Evolutionary conservation across 2,329 filamentous ascomycete species (phyloP), one percentile per base, ranked within the genome.

Genomic region (Madurella fahalii): DNA sequence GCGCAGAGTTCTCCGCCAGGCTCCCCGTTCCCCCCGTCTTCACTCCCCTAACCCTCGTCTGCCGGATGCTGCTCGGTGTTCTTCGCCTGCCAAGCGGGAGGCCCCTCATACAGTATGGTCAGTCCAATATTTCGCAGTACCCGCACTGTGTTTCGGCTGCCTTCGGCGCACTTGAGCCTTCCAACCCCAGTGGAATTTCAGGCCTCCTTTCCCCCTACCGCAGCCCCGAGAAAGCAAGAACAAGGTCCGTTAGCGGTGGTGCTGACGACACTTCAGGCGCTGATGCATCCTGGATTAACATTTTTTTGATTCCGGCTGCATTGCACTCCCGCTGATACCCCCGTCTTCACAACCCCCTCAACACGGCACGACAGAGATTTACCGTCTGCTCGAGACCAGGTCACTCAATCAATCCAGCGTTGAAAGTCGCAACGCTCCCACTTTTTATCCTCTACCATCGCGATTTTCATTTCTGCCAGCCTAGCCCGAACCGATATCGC

Each of bases 401-500:
- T 53, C 55, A 58, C 46, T 62, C 61, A 63, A 61, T 61, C 59
- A 57, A 58, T 46, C 47, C 50, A 58, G 58, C 47, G 58, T 60
- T 47, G 50, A 60, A 59, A 58, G 53, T 67, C 61, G 44, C 61
- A 65, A 47, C 58, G 50, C 54, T 51, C 39, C 12, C 58, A 47
- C 40, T 60, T 75, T 73, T 56, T 68, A 74, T 74, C 72, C 40
- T 54, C 51, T 56, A 51, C 62, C 57, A 53, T 49, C 48, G 56
- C 9, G 37, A 56, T 46, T 63, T 62, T 53, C 69, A 68, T 71
- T 70, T 72, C 64, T 42, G 47, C 50, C 53, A 52, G 58, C 57
- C 62, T 64, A 63, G 66, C 70, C 70, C 71, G 65, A 74, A 61
- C 63, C 65, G 59, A 61, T 63, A 61, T 49, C 63, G 64, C 66